Percentiles rank a stretch among this genome's conserved stretches.
These are phyloP conservation scores for Arctium minus DNA, from an alignment of 129 eudicot genomes.

Conservation along the genomic window DNA sequence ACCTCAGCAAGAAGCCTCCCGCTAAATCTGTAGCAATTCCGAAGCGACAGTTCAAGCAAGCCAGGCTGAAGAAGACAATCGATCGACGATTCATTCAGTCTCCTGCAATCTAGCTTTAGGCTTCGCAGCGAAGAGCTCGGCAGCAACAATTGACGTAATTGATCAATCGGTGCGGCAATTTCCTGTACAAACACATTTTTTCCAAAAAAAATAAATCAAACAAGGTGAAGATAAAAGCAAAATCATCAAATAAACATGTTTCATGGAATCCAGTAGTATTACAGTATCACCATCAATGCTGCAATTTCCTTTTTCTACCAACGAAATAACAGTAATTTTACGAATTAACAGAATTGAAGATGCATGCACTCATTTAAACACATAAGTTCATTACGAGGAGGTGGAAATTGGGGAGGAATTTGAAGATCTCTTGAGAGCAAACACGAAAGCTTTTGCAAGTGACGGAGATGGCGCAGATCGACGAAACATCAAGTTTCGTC, in stretches of 20 bases:
- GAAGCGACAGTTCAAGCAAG: constrained; percentile 63
- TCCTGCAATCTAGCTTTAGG: constrained; percentile 72
- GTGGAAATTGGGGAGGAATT: constrained; percentile 69
- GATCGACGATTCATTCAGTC: constrained; percentile 72
- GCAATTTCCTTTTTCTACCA: background rate
- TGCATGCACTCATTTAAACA: background rate
- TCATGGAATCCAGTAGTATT: background rate
- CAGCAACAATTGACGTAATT: constrained; percentile 54
- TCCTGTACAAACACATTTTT: constrained; percentile 39
- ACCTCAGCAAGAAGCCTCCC: constrained; percentile 72
- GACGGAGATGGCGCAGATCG: constrained; percentile 73
- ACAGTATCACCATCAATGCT: background rate
- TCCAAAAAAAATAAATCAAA: constrained; percentile 10
- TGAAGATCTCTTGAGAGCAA: constrained; percentile 58
- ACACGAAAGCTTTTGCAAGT: constrained; percentile 57
- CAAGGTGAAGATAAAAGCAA: background rate
- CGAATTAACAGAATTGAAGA: constrained; percentile 11
- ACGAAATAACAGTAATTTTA: constrained; percentile 3
- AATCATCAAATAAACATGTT: background rate
- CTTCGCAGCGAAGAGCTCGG: constrained; percentile 57
- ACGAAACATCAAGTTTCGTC: constrained; percentile 75
- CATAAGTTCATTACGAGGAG: constrained; percentile 47
- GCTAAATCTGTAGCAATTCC: constrained; percentile 71
- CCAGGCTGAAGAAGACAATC: constrained; percentile 64
- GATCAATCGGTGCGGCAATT: constrained; percentile 61